Evolutionary conservation across 768 basidiomycete species (phyloP).

Genomic region (Russula lepida): DNA sequence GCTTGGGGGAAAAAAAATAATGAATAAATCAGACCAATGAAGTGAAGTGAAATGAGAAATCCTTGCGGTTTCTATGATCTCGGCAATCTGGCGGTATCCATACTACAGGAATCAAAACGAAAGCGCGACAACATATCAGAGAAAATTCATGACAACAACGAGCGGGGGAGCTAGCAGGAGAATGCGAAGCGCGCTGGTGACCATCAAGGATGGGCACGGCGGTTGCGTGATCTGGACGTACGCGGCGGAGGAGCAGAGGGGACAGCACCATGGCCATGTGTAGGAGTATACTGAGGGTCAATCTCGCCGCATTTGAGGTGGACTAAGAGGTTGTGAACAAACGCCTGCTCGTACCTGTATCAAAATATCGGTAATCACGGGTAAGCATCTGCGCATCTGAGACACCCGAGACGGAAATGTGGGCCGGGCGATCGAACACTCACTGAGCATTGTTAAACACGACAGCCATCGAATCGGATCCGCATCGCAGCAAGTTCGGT

Average conservation of each 20-base stretch:
- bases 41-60: background rate
- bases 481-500: constrained; percentile 81
- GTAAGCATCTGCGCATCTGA: background rate
- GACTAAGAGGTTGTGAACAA: constrained; percentile 76
- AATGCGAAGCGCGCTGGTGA: background rate
- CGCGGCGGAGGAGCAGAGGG: constrained; percentile 40
- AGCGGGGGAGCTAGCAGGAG: background rate
- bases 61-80: constrained; percentile 1
- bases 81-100: constrained; percentile 5
- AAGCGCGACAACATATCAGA: background rate
- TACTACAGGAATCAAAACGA: constrained; percentile 1
- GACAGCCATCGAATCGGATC: constrained; percentile 77
- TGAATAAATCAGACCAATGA: background rate
- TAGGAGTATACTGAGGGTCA: constrained; percentile 71
- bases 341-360: constrained; percentile 65
- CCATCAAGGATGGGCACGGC: constrained; percentile 27
- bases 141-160: background rate
- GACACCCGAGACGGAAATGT: no score
- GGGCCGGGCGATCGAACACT: constrained; percentile 27
- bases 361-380: background rate
- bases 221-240: constrained; percentile 47
- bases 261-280: constrained; percentile 68
- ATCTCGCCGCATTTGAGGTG: constrained; percentile 68
- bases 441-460: constrained; percentile 91
- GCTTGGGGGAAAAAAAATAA: background rate